Evolutionary conservation across 495 filamentous ascomycete genomes (phyloP).

Genomic region (Tirmania nivea): DNA sequence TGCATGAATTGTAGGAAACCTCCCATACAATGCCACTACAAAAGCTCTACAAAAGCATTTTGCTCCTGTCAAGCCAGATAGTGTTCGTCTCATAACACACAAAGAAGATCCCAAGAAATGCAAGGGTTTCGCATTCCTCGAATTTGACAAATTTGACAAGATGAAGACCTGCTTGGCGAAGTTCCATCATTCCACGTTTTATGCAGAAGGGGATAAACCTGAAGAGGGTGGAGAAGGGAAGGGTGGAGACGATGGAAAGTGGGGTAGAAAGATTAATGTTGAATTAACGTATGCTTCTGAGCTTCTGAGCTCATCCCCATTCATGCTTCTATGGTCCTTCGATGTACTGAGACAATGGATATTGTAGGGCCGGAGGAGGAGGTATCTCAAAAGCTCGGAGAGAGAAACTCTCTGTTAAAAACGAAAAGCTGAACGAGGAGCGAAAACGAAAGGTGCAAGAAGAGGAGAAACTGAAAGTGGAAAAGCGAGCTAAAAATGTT

Average conservation of each 20-base stretch:
- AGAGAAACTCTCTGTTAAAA: slow-evolving; percentile 65
- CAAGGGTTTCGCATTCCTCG: slow-evolving; percentile 79
- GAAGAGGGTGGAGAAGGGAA: background rate
- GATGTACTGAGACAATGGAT: slow-evolving; percentile 2
- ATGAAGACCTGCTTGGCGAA: slow-evolving; percentile 85
- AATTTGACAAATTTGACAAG: slow-evolving; percentile 70
- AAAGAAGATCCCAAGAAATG: slow-evolving; percentile 44
- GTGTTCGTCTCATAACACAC: slow-evolving; percentile 54
- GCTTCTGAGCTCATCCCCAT: background rate
- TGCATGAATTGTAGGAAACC: slow-evolving; percentile 37
- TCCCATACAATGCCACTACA: slow-evolving; percentile 61
- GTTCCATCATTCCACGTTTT: slow-evolving; percentile 69
- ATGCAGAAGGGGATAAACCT: background rate
- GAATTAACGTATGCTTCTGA: slow-evolving; percentile 52
- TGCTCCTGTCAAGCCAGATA: slow-evolving; percentile 43
- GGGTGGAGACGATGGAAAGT: slow-evolving; percentile 30
- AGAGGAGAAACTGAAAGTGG: slow-evolving; percentile 32
- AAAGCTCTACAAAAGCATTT: slow-evolving; percentile 53
- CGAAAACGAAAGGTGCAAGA: slow-evolving; percentile 30
- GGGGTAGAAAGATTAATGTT: slow-evolving; percentile 55
- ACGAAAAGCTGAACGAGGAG: slow-evolving; percentile 68
- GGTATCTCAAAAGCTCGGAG: slow-evolving; percentile 49
- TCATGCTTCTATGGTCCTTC: background rate
- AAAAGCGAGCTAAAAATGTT: slow-evolving; percentile 25
- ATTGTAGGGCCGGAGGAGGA: slow-evolving; percentile 50